Conservation (phyloP, 2,329 filamentous ascomycete genomes). For the Aspergillus tubingensis region DNA sequence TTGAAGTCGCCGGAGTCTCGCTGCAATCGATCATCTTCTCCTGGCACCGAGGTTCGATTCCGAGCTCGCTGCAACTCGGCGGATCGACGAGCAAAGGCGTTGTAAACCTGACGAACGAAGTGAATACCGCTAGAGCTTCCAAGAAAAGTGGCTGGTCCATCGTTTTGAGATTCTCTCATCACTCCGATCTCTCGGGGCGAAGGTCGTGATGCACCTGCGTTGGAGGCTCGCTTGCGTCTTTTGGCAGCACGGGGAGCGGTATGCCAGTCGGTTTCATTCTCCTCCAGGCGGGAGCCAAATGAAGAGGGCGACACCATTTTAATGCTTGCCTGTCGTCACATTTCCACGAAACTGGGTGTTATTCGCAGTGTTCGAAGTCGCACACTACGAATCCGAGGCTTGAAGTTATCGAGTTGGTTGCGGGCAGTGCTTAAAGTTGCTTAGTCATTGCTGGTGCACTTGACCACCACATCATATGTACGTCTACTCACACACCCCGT, state of each 20-base stretch:
- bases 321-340: too few relatives aligned
- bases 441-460: too few relatives aligned
- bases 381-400: too few relatives aligned
- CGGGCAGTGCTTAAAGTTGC: too few relatives aligned
- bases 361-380: too few relatives aligned
- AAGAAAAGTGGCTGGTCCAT: slow-evolving; percentile 56
- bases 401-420: too few relatives aligned
- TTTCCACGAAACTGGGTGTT: too few relatives aligned
- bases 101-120: slow-evolving; percentile 59
- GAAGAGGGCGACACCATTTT: too few relatives aligned
- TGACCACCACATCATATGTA: too few relatives aligned
- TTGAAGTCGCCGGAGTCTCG: slow-evolving; percentile 20
- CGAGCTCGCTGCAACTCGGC: slow-evolving; percentile 31
- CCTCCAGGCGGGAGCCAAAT: too few relatives aligned
- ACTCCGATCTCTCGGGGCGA: slow-evolving; percentile 48
- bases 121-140: slow-evolving; percentile 62
- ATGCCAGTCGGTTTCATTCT: too few relatives aligned
- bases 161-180: slow-evolving; percentile 51
- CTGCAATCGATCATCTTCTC: slow-evolving; percentile 56
- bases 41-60: slow-evolving; percentile 53
- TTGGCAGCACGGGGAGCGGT: slow-evolving; percentile 17
- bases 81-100: slow-evolving; percentile 46
- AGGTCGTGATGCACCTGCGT: slow-evolving; percentile 6
- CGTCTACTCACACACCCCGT: too few relatives aligned
- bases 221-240: slow-evolving; percentile 27